phyloP scores from a whole-genome alignment of 23 red algal species.

The Rhodosorus marinus region DNA sequence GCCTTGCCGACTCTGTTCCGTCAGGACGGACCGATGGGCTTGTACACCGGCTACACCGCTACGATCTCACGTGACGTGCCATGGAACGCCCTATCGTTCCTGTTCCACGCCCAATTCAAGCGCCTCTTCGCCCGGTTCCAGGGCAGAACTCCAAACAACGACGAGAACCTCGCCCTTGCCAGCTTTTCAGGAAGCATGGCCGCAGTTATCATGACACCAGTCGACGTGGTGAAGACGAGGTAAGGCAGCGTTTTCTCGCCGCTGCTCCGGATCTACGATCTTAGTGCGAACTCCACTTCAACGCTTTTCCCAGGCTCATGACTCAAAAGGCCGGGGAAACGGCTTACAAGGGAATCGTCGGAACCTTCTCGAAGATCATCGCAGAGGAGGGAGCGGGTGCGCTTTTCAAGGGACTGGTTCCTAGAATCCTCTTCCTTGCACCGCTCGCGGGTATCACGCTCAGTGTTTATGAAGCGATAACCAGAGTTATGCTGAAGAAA shows the following conservation, averaged over 20 bases:
- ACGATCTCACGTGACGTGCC: constrained; percentile 93
- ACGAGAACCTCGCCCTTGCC: constrained; percentile 77
- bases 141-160: constrained; percentile 34
- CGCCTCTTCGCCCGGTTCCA: constrained; percentile 33
- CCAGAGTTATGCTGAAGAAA: constrained; percentile 16
- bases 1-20: constrained; percentile 43
- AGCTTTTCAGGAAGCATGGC: constrained; percentile 56
- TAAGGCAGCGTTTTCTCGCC: too few relatives aligned
- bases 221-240: constrained; percentile 98
- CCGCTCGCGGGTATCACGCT: constrained; percentile 96
- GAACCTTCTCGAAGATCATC: constrained; percentile 51
- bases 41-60: constrained; percentile 77
- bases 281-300: too few relatives aligned
- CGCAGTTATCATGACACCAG: constrained; percentile 85
- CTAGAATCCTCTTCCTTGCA: constrained; percentile 79
- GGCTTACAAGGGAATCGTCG: constrained; percentile 51
- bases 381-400: constrained; percentile 71
- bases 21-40: constrained; percentile 28
- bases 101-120: constrained; percentile 80
- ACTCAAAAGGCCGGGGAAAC: constrained; percentile 46
- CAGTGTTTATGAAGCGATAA: constrained; percentile 80
- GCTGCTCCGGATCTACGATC: too few relatives aligned
- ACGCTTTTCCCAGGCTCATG: too few relatives aligned
- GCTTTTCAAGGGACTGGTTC: constrained; percentile 82
- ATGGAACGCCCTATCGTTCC: constrained; percentile 97